Percentiles rank a stretch among this genome's conserved stretches.
Evolutionary conservation across 1,284 basidiomycete genomes (phyloP).

Genomic region (Ceratobasidium sp.): DNA sequence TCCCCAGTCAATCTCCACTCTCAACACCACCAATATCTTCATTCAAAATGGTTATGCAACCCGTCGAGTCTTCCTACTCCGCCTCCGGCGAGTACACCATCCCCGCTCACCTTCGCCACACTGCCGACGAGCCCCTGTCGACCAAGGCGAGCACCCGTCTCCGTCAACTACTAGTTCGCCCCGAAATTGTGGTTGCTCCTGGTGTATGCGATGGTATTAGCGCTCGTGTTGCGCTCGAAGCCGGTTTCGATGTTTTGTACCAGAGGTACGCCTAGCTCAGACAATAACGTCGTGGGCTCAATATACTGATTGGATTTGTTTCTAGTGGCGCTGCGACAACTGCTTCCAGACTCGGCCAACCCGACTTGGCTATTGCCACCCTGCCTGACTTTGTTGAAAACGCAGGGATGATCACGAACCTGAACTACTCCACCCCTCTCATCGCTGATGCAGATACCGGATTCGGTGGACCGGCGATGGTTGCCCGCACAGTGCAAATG

Average conservation of each 20-base stretch:
- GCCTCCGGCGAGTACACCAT: too few relatives aligned
- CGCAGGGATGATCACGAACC: constrained; percentile 74
- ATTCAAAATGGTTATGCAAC: too few relatives aligned
- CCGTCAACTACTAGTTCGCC: constrained; percentile 79
- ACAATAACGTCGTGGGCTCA: neutral
- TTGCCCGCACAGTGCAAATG: constrained; percentile 80
- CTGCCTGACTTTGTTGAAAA: constrained; percentile 78
- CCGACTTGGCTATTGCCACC: constrained; percentile 83
- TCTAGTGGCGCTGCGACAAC: constrained; percentile 79
- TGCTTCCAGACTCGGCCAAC: constrained; percentile 79
- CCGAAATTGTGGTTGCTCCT: constrained; percentile 51
- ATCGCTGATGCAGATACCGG: constrained; percentile 88
- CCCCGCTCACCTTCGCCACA: constrained; percentile 19
- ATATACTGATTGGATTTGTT: too few relatives aligned
- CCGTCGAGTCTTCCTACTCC: too few relatives aligned
- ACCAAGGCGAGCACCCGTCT: constrained; percentile 77
- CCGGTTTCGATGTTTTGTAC: constrained; percentile 81
- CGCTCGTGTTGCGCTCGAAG: constrained; percentile 80
- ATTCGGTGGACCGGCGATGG: constrained; percentile 82
- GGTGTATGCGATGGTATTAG: constrained; percentile 73
- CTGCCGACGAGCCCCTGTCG: constrained; percentile 64
- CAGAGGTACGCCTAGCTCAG: constrained; percentile 63
- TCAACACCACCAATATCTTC: too few relatives aligned
- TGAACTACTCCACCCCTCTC: constrained; percentile 60
- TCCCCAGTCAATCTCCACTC: too few relatives aligned